phyloP scores from a whole-genome alignment of 1,284 basidiomycete species.

The Leccinum ponderosum region DNA sequence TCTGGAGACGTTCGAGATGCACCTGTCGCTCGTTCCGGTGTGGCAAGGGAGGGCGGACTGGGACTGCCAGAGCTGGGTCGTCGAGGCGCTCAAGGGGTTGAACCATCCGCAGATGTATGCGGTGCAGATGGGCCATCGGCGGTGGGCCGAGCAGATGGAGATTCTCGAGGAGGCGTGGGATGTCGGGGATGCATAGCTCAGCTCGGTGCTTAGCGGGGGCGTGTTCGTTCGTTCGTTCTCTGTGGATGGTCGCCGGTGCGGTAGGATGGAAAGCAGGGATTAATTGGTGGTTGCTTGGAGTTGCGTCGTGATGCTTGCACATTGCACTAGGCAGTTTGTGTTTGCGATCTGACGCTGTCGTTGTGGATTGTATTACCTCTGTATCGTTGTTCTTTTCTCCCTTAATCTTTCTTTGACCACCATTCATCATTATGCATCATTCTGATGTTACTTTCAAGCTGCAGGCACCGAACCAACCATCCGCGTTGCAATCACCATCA shows the following conservation, averaged over 20 bases:
- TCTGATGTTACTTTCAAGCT: too few relatives aligned
- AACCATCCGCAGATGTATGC: conserved; percentile 6
- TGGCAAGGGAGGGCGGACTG: conserved; percentile 15
- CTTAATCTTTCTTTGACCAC: too few relatives aligned
- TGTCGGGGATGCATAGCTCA: background rate
- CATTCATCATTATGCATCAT: too few relatives aligned
- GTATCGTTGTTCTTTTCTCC: too few relatives aligned
- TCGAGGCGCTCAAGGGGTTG: conserved; percentile 13
- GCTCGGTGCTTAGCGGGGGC: background rate
- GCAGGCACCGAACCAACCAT: too few relatives aligned
- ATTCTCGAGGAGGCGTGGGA: background rate
- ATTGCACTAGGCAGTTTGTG: background rate
- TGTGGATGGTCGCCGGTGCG: background rate
- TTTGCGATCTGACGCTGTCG: too few relatives aligned
- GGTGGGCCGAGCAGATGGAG: background rate
- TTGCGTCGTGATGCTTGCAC: background rate
- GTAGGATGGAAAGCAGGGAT: background rate
- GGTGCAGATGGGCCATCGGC: conserved; percentile 15
- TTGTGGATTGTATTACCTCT: too few relatives aligned
- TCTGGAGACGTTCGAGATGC: conserved; percentile 7
- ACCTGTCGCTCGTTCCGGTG: conserved; percentile 13
- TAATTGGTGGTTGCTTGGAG: background rate
- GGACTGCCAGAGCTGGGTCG: conserved; percentile 25
- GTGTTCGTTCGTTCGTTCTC: background rate
- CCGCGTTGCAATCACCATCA: too few relatives aligned